Percentiles rank a stretch among this genome's conserved stretches.
These are phyloP conservation scores for Babesia gibsoni DNA, from an alignment of 169 alveolate genomes.

Conservation along the genomic window DNA sequence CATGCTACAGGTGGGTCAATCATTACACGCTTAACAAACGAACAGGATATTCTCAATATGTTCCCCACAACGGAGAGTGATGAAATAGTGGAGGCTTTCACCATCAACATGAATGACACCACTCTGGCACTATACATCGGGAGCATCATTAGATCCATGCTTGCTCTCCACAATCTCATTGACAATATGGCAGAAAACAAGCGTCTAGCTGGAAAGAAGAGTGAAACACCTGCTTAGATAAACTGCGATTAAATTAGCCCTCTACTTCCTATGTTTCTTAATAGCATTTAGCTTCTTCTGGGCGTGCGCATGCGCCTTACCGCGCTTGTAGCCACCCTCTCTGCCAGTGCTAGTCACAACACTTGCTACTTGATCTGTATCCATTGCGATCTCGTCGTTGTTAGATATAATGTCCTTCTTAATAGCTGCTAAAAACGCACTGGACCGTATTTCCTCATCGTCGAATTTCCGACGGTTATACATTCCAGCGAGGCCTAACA, in stretches of 20 bases:
- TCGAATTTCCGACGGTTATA: conserved; percentile 69
- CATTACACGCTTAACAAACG: neutral
- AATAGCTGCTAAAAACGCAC: conserved; percentile 38
- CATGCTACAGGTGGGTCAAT: conserved; percentile 76
- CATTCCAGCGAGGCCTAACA: conserved; percentile 68
- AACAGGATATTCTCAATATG: conserved; percentile 92
- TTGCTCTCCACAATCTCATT: conserved; percentile 93
- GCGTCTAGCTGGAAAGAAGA: conserved; percentile 44
- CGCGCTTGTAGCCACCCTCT: conserved; percentile 57
- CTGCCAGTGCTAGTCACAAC: conserved; percentile 64
- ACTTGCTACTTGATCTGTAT: conserved; percentile 54
- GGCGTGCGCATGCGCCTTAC: conserved; percentile 46
- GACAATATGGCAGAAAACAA: conserved; percentile 90
- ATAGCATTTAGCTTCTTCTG: conserved; percentile 35
- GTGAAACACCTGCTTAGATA: conserved; percentile 49
- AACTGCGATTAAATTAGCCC: neutral
- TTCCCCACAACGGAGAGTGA: conserved; percentile 88
- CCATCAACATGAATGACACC: conserved; percentile 91
- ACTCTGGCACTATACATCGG: conserved; percentile 91
- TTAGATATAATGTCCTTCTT: conserved; percentile 27
- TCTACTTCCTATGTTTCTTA: conserved; percentile 1
- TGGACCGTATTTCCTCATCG: conserved; percentile 49
- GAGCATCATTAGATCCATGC: conserved; percentile 87
- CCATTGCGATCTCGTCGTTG: conserved; percentile 39
- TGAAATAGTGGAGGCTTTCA: conserved; percentile 85